Evolutionary conservation across 345 rosid species (phyloP), one percentile per base, ranked within the genome.

Genomic region (Moricandia moricandioides): DNA sequence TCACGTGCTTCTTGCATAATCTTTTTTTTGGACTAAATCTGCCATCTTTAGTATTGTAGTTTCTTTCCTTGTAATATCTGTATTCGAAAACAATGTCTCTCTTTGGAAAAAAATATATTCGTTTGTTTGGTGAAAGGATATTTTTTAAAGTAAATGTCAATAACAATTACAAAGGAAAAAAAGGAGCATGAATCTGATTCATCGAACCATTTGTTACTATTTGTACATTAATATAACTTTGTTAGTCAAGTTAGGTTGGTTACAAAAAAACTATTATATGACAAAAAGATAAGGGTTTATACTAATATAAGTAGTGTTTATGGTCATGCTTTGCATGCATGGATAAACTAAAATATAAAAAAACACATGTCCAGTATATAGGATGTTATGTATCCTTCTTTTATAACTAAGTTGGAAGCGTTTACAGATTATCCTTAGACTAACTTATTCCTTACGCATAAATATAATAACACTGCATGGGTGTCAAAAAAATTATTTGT

Each of bases 1-100:
- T 58, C 63, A 58, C 45, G 45, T 67, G 71, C 43, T 66, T 66
- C 70, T 66, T 66, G 70, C 70, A 27, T 43, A 65, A 39, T 10
- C 2, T 39, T 10, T 10, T 39, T 39, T 39, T 39, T 40, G 14
- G 14, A 45, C 16, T 13, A 45, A 45, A n/a, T n/a, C n/a, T n/a
- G n/a, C n/a, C n/a, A n/a, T n/a, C n/a, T n/a, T n/a, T n/a, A n/a
- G n/a, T n/a, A n/a, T n/a, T n/a, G n/a, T n/a, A 13, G 51, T 14
- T 45, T 45, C 51, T 45, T 45, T 7, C 16, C 3, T 29, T n/a
- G n/a, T n/a, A n/a, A n/a, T n/a, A n/a, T n/a, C n/a, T n/a, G n/a
- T n/a, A n/a, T n/a, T n/a, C n/a, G n/a, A n/a, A n/a, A n/a, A n/a
- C n/a, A n/a, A n/a, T n/a, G n/a, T n/a, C n/a, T n/a, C n/a, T n/a